Conservation (phyloP, 2,329 filamentous ascomycete genomes). For the Penicillium sclerotiorum region DNA sequence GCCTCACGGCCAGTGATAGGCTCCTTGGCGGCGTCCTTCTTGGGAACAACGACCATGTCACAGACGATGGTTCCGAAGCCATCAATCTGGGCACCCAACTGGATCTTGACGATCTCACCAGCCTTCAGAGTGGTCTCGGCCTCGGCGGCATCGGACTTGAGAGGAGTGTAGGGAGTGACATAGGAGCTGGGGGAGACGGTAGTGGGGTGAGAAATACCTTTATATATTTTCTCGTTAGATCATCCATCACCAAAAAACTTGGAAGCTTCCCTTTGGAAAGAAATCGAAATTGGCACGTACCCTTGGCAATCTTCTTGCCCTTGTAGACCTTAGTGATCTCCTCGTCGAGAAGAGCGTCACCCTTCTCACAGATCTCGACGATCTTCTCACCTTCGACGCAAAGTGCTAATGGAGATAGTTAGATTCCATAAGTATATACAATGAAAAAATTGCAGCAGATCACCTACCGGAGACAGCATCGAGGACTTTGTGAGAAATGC, state of each 20-base stretch:
- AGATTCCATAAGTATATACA: slow-evolving; percentile 14
- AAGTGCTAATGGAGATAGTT: slow-evolving; percentile 53
- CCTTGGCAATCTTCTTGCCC: slow-evolving; percentile 95
- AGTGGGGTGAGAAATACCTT: slow-evolving; percentile 88
- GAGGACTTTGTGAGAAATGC: slow-evolving; percentile 94
- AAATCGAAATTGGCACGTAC: slow-evolving; percentile 49
- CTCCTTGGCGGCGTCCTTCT: slow-evolving; percentile 62
- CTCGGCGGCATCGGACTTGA: slow-evolving; percentile 84
- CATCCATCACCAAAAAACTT: neutral
- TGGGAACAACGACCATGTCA: slow-evolving; percentile 78
- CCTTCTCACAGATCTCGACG: slow-evolving; percentile 90
- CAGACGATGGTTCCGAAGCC: slow-evolving; percentile 96
- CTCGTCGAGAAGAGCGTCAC: slow-evolving; percentile 91
- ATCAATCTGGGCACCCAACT: slow-evolving; percentile 98
- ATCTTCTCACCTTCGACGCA: slow-evolving; percentile 88
- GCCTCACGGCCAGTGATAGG: slow-evolving; percentile 75
- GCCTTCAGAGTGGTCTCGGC: slow-evolving; percentile 77
- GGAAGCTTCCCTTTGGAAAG: neutral
- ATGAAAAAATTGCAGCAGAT: slow-evolving; percentile 7
- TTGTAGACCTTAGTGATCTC: slow-evolving; percentile 96
- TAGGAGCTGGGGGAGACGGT: slow-evolving; percentile 93
- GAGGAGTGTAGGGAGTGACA: slow-evolving; percentile 94
- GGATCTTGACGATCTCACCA: slow-evolving; percentile 91
- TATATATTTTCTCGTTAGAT: neutral
- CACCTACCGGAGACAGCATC: slow-evolving; percentile 72